These are phyloP conservation scores for Aspergillus brasiliensis DNA, from an alignment of 2,329 filamentous ascomycete genomes.

Conservation along the genomic window DNA sequence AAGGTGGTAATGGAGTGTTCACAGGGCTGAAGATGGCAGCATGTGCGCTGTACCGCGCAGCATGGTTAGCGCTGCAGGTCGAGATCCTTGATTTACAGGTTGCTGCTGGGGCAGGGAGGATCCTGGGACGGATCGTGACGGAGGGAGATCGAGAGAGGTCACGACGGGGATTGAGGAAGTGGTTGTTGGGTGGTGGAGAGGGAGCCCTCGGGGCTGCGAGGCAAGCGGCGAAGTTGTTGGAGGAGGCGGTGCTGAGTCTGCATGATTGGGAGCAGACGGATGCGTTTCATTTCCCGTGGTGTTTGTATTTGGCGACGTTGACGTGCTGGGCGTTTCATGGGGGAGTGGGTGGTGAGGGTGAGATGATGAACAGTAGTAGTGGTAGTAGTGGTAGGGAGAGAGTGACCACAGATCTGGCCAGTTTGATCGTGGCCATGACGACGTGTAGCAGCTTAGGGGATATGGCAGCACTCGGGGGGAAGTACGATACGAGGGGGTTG, in stretches of 20 bases:
- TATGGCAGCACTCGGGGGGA: constrained; percentile 42
- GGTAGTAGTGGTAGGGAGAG: constrained; percentile 20
- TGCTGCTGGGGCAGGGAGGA: constrained; percentile 61
- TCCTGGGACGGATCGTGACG: constrained; percentile 58
- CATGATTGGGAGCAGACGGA: constrained; percentile 56
- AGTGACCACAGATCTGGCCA: constrained; percentile 40
- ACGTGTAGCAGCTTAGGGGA: constrained; percentile 39
- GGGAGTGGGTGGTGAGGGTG: constrained; percentile 44
- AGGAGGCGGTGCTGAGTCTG: constrained; percentile 53
- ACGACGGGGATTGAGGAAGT: constrained; percentile 37
- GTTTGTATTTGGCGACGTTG: constrained; percentile 61
- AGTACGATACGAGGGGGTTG: constrained; percentile 55
- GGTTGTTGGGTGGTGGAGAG: constrained; percentile 18
- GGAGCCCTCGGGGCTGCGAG: constrained; percentile 32
- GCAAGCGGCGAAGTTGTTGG: constrained; percentile 58
- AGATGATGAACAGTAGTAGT: too few species aligned
- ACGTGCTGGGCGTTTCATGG: constrained; percentile 62
- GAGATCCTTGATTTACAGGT: constrained; percentile 66
- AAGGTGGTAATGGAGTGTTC: constrained; percentile 39
- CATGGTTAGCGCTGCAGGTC: constrained; percentile 58
- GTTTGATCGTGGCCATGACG: constrained; percentile 38
- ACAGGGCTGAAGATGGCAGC: constrained; percentile 53
- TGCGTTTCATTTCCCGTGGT: constrained; percentile 65
- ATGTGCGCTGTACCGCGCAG: constrained; percentile 61
- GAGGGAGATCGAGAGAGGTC: constrained; percentile 52